Percentiles rank a stretch among this genome's conserved stretches.
Evolutionary conservation across 306 rosid genomes (phyloP).

Genomic region (Quercus wislizeni): DNA sequence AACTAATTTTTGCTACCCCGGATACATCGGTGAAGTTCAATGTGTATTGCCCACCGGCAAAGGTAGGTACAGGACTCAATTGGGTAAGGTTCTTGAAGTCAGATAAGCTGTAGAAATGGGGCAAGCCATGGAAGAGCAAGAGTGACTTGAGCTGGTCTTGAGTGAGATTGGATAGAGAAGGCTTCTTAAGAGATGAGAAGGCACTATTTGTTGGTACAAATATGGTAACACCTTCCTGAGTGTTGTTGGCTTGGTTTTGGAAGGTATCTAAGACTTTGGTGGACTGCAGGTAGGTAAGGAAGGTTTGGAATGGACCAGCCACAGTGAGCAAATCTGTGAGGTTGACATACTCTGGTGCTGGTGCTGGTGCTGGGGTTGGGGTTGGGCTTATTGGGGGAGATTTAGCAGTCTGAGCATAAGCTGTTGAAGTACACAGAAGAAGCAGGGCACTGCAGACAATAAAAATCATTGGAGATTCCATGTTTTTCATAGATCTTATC

Average conservation of each 20-base stretch:
- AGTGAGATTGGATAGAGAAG: conserved; percentile 71
- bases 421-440: conserved; percentile 45
- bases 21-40: conserved; percentile 77
- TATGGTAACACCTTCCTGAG: conserved; percentile 85
- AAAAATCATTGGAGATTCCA: conserved; percentile 54
- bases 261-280: conserved; percentile 82
- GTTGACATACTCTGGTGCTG: conserved; percentile 65
- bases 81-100: conserved; percentile 74
- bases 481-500: conserved; percentile 16
- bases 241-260: conserved; percentile 92
- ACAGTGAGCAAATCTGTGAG: conserved; percentile 69
- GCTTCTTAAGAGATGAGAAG: conserved; percentile 54
- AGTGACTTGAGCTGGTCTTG: conserved; percentile 64
- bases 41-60: conserved; percentile 75
- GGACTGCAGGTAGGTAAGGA: conserved; percentile 65
- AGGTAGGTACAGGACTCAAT: conserved; percentile 54
- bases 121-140: conserved; percentile 77
- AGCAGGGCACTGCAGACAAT: conserved; percentile 41
- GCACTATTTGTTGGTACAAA: conserved; percentile 79
- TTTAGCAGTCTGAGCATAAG: conserved; percentile 60
- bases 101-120: conserved; percentile 73
- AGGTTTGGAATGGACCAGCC: conserved; percentile 90
- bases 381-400: conserved; percentile 61
- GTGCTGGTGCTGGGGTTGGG: conserved; percentile 75
- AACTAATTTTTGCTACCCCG: conserved; percentile 50